Evolutionary conservation across 495 filamentous ascomycete species (phyloP).

Genomic region (Penicillium waksmanii): DNA sequence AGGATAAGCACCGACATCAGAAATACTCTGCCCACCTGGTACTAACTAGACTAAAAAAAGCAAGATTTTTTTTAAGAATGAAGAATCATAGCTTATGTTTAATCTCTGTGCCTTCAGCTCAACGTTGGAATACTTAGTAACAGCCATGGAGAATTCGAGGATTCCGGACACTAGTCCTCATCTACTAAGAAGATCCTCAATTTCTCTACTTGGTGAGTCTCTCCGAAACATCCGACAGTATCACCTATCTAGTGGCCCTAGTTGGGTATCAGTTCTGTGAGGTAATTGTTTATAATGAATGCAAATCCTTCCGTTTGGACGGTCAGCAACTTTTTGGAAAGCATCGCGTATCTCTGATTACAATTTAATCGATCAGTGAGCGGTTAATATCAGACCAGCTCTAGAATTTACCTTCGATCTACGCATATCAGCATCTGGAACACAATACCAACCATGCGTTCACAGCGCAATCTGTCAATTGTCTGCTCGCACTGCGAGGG

Average conservation of each 20-base stretch:
- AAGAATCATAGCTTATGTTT: too few relatives aligned
- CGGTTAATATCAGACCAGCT: background rate
- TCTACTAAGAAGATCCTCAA: background rate
- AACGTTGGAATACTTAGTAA: too few relatives aligned
- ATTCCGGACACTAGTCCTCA: too few relatives aligned
- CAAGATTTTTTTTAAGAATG: too few relatives aligned
- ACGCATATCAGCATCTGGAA: background rate
- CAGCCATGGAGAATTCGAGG: too few relatives aligned
- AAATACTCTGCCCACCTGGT: too few relatives aligned
- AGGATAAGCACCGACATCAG: too few relatives aligned
- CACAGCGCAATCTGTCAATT: conserved; percentile 30
- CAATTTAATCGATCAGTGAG: background rate
- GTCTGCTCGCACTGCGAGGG: conserved; percentile 38
- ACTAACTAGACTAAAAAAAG: too few relatives aligned
- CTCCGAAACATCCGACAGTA: background rate
- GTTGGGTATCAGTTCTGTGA: background rate
- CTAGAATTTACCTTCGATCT: background rate
- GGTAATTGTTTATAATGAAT: background rate
- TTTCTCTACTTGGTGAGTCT: background rate
- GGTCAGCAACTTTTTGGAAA: background rate
- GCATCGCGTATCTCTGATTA: background rate
- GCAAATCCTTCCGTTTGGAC: background rate
- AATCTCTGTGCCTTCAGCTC: too few relatives aligned
- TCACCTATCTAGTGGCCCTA: background rate
- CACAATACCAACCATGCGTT: conserved; percentile 21